These are phyloP conservation scores for Volvox carteri DNA, from an alignment of 163 green algal species.

Conservation along the genomic window DNA sequence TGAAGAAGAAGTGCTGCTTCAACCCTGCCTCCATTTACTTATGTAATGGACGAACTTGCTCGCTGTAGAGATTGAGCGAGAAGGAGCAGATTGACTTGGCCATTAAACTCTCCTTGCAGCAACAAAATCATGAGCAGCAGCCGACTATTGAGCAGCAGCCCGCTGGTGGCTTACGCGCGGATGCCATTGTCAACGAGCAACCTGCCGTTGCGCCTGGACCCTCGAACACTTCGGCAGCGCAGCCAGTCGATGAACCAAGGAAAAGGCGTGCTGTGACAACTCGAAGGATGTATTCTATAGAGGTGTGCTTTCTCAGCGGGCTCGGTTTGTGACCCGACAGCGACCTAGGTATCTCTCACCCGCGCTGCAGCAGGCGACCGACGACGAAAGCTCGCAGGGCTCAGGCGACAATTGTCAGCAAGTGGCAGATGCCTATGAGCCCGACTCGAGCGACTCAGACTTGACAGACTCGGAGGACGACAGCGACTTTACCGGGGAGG, in stretches of 20 bases:
- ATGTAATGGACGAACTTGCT: not conserved
- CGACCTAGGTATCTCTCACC: not conserved
- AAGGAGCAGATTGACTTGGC: constrained; percentile 43
- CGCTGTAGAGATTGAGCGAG: not conserved
- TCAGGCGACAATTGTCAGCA: not conserved
- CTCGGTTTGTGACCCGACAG: not conserved
- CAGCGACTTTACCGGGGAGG: constrained; percentile 15
- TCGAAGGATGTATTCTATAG: not conserved
- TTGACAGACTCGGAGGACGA: not conserved
- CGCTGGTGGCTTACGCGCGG: not conserved
- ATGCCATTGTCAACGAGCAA: not conserved
- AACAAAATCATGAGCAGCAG: not conserved
- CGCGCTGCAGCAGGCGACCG: constrained; percentile 3
- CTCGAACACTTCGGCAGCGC: too few relatives aligned
- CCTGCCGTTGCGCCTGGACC: not conserved
- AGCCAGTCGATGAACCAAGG: not conserved
- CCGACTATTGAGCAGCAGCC: not conserved
- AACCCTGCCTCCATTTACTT: not conserved
- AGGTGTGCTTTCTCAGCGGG: not conserved
- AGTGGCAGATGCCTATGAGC: not conserved
- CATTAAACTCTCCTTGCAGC: constrained; percentile 3
- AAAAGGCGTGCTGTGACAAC: not conserved
- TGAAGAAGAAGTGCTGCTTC: too few relatives aligned
- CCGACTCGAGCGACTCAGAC: not conserved
- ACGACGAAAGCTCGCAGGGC: not conserved